A percentile compares a stretch with the other conserved stretches of the same genome.
Evolutionary conservation across 2,329 filamentous ascomycete genomes (phyloP).

Genomic region (Penicillium glabrum): DNA sequence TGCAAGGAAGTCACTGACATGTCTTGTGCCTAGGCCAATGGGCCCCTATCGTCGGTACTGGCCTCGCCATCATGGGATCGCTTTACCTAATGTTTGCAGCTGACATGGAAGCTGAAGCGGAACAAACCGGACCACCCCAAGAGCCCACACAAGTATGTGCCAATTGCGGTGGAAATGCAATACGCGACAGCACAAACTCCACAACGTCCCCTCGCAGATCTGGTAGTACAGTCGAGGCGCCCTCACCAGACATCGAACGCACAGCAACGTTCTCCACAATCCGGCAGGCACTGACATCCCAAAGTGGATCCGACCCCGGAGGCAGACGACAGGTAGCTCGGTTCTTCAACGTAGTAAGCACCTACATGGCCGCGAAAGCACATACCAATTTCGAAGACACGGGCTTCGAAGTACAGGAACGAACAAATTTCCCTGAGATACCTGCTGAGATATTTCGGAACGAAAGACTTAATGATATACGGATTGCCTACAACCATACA

Average conservation of each 20-base stretch:
- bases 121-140: slow-evolving; percentile 11
- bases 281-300: slow-evolving; percentile 5
- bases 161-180: background rate
- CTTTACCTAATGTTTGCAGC: slow-evolving; percentile 54
- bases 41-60: slow-evolving; percentile 52
- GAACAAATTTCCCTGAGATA: slow-evolving; percentile 55
- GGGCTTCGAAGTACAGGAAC: slow-evolving; percentile 49
- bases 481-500: slow-evolving; percentile 32
- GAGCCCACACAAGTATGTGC: background rate
- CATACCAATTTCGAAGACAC: slow-evolving; percentile 52
- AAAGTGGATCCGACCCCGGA: slow-evolving; percentile 26
- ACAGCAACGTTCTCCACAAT: slow-evolving; percentile 1
- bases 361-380: slow-evolving; percentile 50
- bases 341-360: slow-evolving; percentile 44
- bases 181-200: background rate
- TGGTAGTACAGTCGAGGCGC: background rate
- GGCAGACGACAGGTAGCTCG: slow-evolving; percentile 47
- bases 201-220: background rate
- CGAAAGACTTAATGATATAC: slow-evolving; percentile 38
- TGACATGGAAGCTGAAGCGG: slow-evolving; percentile 29
- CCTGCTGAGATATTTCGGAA: slow-evolving; percentile 56
- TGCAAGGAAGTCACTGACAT: background rate
- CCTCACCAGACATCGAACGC: background rate
- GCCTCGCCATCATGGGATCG: slow-evolving; percentile 59
- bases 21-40: slow-evolving; percentile 30